Conservation (phyloP, 768 basidiomycete genomes). For the Gloeophyllum trabeum region DNA sequence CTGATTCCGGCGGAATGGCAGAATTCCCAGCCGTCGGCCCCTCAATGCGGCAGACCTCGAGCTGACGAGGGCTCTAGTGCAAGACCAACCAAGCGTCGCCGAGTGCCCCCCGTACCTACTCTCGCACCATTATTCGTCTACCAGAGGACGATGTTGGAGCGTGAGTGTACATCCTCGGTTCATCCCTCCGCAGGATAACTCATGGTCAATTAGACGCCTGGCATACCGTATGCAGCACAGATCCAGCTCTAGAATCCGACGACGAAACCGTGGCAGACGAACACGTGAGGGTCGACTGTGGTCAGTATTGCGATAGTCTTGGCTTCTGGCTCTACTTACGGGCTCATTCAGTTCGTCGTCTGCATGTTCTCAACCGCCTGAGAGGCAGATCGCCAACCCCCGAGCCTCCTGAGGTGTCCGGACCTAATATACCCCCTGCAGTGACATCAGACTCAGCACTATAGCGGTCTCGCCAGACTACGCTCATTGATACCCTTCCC, state of each 20-base stretch:
- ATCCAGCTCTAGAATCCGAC: constrained; percentile 70
- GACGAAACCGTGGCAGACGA: constrained; percentile 41
- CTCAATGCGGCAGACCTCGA: neutral
- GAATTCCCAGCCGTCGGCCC: neutral
- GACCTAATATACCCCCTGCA: no score
- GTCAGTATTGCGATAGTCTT: constrained; percentile 25
- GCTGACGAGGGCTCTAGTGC: neutral
- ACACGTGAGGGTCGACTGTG: constrained; percentile 51
- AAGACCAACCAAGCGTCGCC: neutral
- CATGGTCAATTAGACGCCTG: constrained; percentile 45
- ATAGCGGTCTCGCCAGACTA: neutral
- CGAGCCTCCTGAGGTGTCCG: constrained; percentile 25
- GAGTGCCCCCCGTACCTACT: neutral
- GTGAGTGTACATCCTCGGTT: constrained; percentile 27
- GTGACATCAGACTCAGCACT: no score
- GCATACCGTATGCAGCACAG: constrained; percentile 53
- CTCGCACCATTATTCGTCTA: constrained; percentile 1
- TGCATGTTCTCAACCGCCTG: constrained; percentile 47
- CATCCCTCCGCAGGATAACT: neutral
- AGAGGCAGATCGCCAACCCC: constrained; percentile 50
- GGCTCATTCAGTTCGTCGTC: constrained; percentile 35
- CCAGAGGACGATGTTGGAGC: constrained; percentile 51
- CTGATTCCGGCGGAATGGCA: neutral
- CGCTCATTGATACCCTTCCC: neutral
- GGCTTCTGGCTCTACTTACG: neutral